These are phyloP conservation scores for Yamadazyma paraphyllophila DNA, from an alignment of 805 yeast genomes.

Conservation along the genomic window DNA sequence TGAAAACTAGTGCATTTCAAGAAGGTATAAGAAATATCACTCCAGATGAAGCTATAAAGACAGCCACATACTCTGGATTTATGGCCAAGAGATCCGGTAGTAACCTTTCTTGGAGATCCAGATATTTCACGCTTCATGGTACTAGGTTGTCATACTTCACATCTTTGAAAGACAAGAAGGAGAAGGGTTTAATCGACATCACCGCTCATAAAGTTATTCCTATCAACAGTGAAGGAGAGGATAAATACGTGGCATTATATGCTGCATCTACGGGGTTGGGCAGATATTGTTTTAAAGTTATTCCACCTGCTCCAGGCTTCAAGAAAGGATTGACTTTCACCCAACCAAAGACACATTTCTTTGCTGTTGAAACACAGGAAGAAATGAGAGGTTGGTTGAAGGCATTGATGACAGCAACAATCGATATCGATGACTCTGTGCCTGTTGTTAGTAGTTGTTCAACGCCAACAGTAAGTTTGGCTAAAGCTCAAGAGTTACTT, in stretches of 20 bases:
- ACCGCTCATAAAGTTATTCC: slow-evolving; percentile 92
- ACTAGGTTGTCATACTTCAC: slow-evolving; percentile 89
- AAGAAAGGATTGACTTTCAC: slow-evolving; percentile 94
- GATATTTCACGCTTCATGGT: slow-evolving; percentile 85
- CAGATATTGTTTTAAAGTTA: slow-evolving; percentile 84
- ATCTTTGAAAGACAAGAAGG: slow-evolving; percentile 72
- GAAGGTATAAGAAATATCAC: slow-evolving; percentile 82
- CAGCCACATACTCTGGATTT: slow-evolving; percentile 88
- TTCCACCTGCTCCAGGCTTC: slow-evolving; percentile 98
- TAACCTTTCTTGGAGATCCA: slow-evolving; percentile 82
- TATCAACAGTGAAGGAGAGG: slow-evolving; percentile 46
- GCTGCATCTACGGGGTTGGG: slow-evolving; percentile 95
- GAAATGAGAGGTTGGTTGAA: slow-evolving; percentile 96
- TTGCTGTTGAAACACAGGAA: slow-evolving; percentile 88
- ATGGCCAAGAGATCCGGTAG: slow-evolving; percentile 87
- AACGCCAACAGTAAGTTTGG: slow-evolving; percentile 90
- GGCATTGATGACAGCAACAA: slow-evolving; percentile 91
- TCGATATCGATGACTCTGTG: slow-evolving; percentile 88
- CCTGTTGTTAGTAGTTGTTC: slow-evolving; percentile 92
- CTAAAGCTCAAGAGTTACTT: slow-evolving; percentile 81
- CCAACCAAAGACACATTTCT: slow-evolving; percentile 91
- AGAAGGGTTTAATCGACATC: slow-evolving; percentile 91
- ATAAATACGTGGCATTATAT: slow-evolving; percentile 77
- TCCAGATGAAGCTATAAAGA: slow-evolving; percentile 73
- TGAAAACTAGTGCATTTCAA: slow-evolving; percentile 73